These are phyloP conservation scores for Ascoidea tarda DNA, from an alignment of 805 yeast species.

Conservation along the genomic window DNA sequence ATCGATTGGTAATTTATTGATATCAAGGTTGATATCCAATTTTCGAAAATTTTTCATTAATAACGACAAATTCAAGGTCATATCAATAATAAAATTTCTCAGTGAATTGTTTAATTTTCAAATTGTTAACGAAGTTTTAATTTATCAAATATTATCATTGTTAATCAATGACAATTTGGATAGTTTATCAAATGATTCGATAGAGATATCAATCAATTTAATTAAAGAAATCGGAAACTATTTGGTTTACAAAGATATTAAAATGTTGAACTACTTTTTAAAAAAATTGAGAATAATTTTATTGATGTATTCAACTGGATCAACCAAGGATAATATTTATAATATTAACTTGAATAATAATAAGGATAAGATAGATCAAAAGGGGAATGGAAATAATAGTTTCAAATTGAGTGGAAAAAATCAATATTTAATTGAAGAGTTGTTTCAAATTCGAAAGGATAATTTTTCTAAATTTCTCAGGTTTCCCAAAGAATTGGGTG, in stretches of 20 bases:
- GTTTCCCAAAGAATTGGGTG: constrained; percentile 14
- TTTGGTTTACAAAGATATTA: constrained; percentile 31
- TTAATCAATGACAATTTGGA: constrained; percentile 25
- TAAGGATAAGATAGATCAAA: constrained; percentile 20
- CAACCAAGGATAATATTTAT: too few species aligned
- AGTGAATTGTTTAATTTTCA: constrained; percentile 50
- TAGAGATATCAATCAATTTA: constrained; percentile 38
- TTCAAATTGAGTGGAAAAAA: constrained; percentile 23
- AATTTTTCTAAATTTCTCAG: constrained; percentile 25
- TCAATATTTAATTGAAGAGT: constrained; percentile 30
- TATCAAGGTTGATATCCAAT: constrained; percentile 37
- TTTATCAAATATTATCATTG: constrained; percentile 36
- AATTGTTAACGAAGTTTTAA: constrained; percentile 40
- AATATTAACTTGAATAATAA: too few species aligned
- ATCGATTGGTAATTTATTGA: constrained; percentile 44
- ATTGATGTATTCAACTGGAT: background rate
- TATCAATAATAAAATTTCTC: constrained; percentile 32
- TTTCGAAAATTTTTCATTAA: constrained; percentile 40
- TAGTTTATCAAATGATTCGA: constrained; percentile 32
- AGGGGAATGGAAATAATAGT: constrained; percentile 19
- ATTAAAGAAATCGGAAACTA: constrained; percentile 37
- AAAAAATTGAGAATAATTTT: constrained; percentile 48
- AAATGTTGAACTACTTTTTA: constrained; percentile 24
- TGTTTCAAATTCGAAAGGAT: constrained; percentile 35
- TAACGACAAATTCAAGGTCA: constrained; percentile 29